Evolutionary conservation across 2,329 filamentous ascomycete genomes (phyloP).

Genomic region (Exophiala xenobiotica): DNA sequence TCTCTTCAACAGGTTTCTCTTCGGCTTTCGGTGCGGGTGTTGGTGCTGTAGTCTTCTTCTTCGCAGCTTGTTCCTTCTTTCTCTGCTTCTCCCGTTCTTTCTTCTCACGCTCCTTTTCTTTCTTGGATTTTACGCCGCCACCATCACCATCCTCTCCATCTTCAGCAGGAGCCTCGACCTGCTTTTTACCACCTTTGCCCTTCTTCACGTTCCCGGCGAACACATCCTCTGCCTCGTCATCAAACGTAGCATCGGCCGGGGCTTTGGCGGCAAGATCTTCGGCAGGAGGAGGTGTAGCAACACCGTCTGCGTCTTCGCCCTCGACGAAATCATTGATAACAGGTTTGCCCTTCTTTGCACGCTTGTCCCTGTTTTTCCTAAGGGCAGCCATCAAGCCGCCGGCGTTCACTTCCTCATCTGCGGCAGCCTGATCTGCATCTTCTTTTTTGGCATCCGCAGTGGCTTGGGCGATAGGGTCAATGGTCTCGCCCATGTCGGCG

Average conservation of each 20-base stretch:
- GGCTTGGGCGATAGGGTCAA: conserved; percentile 60
- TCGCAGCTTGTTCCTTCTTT: conserved; percentile 95
- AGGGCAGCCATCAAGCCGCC: conserved; percentile 73
- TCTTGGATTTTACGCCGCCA: conserved; percentile 84
- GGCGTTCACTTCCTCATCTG: conserved; percentile 53
- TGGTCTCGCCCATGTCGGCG: conserved; percentile 78
- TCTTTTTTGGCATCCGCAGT: conserved; percentile 44
- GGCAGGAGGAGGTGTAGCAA: conserved; percentile 41
- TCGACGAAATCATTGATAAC: conserved; percentile 72
- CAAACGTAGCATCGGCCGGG: conserved; percentile 75
- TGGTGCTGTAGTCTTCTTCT: conserved; percentile 68
- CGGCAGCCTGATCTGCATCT: conserved; percentile 47
- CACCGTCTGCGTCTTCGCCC: conserved; percentile 59
- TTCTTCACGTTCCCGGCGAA: conserved; percentile 77
- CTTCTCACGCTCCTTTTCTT: conserved; percentile 96
- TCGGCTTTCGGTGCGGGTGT: conserved; percentile 57
- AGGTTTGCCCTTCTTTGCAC: conserved; percentile 83
- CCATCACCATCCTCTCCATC: conserved; percentile 56
- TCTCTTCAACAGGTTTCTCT: conserved; percentile 51
- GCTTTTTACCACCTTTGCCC: conserved; percentile 56
- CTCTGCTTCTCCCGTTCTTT: conserved; percentile 98
- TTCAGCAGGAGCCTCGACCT: conserved; percentile 45
- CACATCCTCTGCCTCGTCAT: conserved; percentile 82
- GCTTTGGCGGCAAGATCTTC: conserved; percentile 62
- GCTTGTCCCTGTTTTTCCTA: conserved; percentile 79